phyloP scores from a whole-genome alignment of 2,329 filamentous ascomycete species.

The Aspergillus amoenus region DNA sequence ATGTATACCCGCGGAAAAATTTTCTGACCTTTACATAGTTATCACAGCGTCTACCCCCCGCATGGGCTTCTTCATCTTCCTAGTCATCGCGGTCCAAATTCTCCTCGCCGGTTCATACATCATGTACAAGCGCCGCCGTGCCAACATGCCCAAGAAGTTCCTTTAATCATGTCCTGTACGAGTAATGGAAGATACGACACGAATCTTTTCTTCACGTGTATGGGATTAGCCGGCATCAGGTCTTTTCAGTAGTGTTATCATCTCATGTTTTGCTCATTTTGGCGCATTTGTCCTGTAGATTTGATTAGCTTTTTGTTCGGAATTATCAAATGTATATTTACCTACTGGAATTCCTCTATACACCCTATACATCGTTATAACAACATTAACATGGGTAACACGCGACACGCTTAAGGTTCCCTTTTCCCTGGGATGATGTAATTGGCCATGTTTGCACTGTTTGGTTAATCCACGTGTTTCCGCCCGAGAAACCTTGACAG shows the following conservation, averaged over 20 bases:
- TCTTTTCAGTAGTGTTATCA: neutral
- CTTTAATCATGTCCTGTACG: slow-evolving; percentile 51
- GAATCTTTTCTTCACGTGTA: neutral
- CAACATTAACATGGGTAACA: neutral
- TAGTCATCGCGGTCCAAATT: slow-evolving; percentile 73
- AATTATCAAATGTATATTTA: slow-evolving; percentile 4
- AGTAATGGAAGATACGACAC: slow-evolving; percentile 8
- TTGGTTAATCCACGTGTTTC: slow-evolving; percentile 6
- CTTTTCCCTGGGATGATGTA: slow-evolving; percentile 1
- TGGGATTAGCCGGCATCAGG: neutral
- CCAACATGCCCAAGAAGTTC: slow-evolving; percentile 85
- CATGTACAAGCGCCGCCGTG: slow-evolving; percentile 75
- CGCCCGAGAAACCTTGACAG: neutral
- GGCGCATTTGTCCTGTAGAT: neutral
- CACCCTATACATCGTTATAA: neutral
- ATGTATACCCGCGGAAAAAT: no score
- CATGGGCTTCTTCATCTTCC: slow-evolving; percentile 64
- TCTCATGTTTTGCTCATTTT: neutral
- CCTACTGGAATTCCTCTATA: neutral
- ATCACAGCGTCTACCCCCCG: slow-evolving; percentile 55
- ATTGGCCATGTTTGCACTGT: slow-evolving; percentile 2
- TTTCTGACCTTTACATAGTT: slow-evolving; percentile 34
- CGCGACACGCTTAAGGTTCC: neutral
- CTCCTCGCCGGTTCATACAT: slow-evolving; percentile 68
- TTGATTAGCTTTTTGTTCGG: neutral